Conservation (phyloP, 257 asterid species). For the Forsythia suspensa region DNA sequence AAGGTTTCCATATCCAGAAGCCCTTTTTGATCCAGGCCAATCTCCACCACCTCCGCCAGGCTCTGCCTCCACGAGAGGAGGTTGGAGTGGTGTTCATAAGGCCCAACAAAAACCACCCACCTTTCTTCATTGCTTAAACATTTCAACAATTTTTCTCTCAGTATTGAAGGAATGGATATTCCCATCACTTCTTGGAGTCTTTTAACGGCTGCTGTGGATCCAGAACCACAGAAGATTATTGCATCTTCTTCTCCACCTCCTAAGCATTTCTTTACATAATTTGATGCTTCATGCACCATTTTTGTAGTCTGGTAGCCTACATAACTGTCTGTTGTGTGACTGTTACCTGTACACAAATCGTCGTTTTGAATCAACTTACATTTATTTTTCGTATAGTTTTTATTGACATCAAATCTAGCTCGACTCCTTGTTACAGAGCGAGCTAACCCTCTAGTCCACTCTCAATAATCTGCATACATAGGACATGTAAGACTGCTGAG, state of each 20-base stretch:
- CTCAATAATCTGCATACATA: too few species aligned
- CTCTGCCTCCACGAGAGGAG: conserved; percentile 75
- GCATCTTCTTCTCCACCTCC: conserved; percentile 57
- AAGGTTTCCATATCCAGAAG: conserved; percentile 48
- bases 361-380: too few species aligned
- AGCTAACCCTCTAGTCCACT: too few species aligned
- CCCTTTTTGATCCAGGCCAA: conserved; percentile 53
- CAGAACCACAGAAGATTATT: conserved; percentile 64
- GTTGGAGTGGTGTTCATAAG: conserved; percentile 81
- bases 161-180: conserved; percentile 45
- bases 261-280: conserved; percentile 59
- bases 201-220: conserved; percentile 68
- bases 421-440: too few species aligned
- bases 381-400: too few species aligned
- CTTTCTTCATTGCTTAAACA: conserved; percentile 41
- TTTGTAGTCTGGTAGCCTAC: conserved; percentile 57
- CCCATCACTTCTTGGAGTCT: conserved; percentile 79
- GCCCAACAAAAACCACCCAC: conserved; percentile 71
- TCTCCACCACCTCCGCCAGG: conserved; percentile 77
- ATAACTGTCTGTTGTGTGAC: conserved; percentile 62
- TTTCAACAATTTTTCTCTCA: conserved; percentile 43
- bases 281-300: conserved; percentile 45
- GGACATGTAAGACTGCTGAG: too few species aligned
- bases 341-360: conserved; percentile 46
- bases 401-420: too few species aligned